These are phyloP conservation scores for Xylaria sp. DNA, from an alignment of 2,329 filamentous ascomycete genomes.

Conservation along the genomic window DNA sequence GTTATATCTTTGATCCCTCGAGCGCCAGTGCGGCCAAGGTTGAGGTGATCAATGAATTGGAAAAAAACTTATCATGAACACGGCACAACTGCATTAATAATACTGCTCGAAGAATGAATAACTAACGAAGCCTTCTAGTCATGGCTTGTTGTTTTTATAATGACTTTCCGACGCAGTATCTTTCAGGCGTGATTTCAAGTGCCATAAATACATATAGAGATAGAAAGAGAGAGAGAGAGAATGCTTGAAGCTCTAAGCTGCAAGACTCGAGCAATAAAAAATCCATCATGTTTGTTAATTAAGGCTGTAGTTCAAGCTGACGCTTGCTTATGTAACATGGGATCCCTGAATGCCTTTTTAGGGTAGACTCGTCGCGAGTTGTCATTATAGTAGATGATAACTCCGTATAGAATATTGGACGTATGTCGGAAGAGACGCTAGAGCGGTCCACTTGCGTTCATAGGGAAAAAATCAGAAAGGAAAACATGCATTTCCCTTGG, in stretches of 20 bases:
- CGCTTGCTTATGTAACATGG: not conserved
- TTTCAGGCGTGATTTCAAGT: not conserved
- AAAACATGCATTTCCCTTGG: not conserved
- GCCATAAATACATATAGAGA: not conserved
- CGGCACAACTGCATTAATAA: not conserved
- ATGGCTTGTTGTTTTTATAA: not conserved
- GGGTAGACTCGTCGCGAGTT: not conserved
- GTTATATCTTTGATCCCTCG: constrained; percentile 79
- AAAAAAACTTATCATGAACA: constrained; percentile 44
- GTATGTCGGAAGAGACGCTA: not conserved
- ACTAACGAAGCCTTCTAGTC: not conserved
- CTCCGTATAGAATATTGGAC: not conserved
- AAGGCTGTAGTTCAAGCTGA: not conserved
- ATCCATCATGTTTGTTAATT: not conserved
- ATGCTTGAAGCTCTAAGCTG: not conserved
- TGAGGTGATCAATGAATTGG: constrained; percentile 56
- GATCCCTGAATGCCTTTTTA: not conserved
- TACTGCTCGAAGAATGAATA: not conserved
- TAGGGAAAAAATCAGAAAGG: not conserved
- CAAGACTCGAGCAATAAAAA: not conserved
- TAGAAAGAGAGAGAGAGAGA: too few relatives aligned
- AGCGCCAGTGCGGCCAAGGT: constrained; percentile 64
- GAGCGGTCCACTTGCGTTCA: constrained; percentile 1
- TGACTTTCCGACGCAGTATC: not conserved
- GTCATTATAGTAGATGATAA: not conserved